Conservation (phyloP, 164 flowering plant species). For the Macadamia integrifolia region DNA sequence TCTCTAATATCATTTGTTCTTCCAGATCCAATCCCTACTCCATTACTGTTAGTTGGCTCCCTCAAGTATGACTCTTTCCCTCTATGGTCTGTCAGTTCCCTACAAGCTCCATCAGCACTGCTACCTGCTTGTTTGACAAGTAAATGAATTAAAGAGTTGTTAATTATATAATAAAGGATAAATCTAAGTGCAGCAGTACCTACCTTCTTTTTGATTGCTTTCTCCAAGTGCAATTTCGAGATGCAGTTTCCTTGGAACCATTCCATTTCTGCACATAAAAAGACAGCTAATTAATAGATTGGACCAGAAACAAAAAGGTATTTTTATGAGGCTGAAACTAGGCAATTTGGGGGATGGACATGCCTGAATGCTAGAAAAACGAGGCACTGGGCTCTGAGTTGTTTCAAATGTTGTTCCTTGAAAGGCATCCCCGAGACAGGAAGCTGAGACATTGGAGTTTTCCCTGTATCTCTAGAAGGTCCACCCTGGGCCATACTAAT, state of each 20-base stretch:
- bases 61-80: slow-evolving; percentile 37
- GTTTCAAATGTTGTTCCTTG: slow-evolving; percentile 89
- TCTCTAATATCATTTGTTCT: slow-evolving; percentile 32
- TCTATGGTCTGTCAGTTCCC: slow-evolving; percentile 40
- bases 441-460: slow-evolving; percentile 36
- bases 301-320: neutral
- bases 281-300: slow-evolving; percentile 7
- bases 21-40: slow-evolving; percentile 28
- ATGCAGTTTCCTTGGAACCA: slow-evolving; percentile 83
- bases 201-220: slow-evolving; percentile 65
- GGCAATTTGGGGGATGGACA: neutral
- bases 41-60: slow-evolving; percentile 33
- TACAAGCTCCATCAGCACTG: slow-evolving; percentile 43
- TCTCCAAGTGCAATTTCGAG: slow-evolving; percentile 93
- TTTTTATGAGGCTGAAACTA: neutral
- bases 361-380: slow-evolving; percentile 95
- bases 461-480: slow-evolving; percentile 55
- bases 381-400: slow-evolving; percentile 97
- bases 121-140: slow-evolving; percentile 25
- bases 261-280: slow-evolving; percentile 53
- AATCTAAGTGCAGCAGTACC: neutral
- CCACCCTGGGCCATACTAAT: slow-evolving; percentile 28
- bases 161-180: neutral
- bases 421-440: slow-evolving; percentile 54
- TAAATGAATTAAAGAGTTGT: slow-evolving; percentile 6